Evolutionary conservation across 805 yeast genomes (phyloP), one percentile per base, ranked within the genome.

Genomic region (Barnettozyma botsteinii): DNA sequence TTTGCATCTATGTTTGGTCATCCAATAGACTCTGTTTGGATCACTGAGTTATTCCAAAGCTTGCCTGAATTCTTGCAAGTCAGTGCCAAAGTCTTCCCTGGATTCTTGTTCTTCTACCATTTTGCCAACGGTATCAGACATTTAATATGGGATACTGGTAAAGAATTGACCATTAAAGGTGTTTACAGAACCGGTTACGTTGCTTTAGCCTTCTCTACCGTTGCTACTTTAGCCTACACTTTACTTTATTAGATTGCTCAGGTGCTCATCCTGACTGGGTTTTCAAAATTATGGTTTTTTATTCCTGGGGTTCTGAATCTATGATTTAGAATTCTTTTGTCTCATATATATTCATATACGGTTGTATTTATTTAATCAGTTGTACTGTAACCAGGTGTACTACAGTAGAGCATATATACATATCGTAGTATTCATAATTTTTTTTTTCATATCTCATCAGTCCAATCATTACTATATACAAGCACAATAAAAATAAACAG

Each of bases 121-220:
- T 56, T 75, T 34, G 77, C 72, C 61, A 87, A 89, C 62, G 97
- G 98, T 55, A 45, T 91, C 48, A 86, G 98, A 75, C 98, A 93
- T 64, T 69, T 91, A 64, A 59, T 85, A 41, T 93, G 98, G 98
- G 98, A 93, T 63, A 62, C 79, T 39, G 95, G 95, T 61, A 71
- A 68, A 51, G 85, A 82, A 64, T 73, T 91, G 60, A 75, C 88
- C 46, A 57, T 85, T 52, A 77, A 82, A 59, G 97, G 95, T 52
- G 96, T 93, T 42, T 84, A 85, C 78, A 78, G 82, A 67, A 88
- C 97, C 27, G 98, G 96, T 48, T 85, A 86, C 66, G 68, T 76
- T 35, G 95, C 87, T 15, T 62, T 88, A 42, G 97, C 81, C 22
- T 67, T 77, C 52, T 56, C 77, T 32, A 67, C 70, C 8, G 46